A percentile compares a stretch with the other conserved stretches of the same genome.
Conservation (phyloP, 1,284 basidiomycete species). For the Coriolopsis trogii region DNA sequence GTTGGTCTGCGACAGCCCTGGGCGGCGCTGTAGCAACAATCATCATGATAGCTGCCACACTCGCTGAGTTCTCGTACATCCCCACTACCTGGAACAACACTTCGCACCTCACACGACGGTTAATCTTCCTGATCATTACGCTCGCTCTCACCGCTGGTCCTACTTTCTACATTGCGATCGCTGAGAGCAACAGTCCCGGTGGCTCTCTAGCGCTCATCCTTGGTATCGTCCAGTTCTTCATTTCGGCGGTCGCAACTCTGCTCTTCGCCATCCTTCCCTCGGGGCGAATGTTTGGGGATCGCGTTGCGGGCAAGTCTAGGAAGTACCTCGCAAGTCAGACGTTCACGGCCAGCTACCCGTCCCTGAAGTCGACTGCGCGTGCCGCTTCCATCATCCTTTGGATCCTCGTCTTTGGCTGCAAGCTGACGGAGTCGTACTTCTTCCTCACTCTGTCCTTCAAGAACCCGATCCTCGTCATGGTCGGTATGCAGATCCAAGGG, state of each 20-base stretch:
- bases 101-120: slow-evolving; percentile 86
- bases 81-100: slow-evolving; percentile 98
- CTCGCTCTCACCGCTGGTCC: slow-evolving; percentile 87
- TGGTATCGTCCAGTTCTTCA: slow-evolving; percentile 91
- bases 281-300: slow-evolving; percentile 93
- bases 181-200: slow-evolving; percentile 57
- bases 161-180: slow-evolving; percentile 87
- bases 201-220: slow-evolving; percentile 82
- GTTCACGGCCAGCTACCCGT: slow-evolving; percentile 92
- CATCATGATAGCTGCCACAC: slow-evolving; percentile 93
- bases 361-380: slow-evolving; percentile 62
- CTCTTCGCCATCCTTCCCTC: slow-evolving; percentile 89
- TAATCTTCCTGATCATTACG: slow-evolving; percentile 84
- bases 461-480: slow-evolving; percentile 89
- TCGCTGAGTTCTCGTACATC: slow-evolving; percentile 94
- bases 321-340: slow-evolving; percentile 97
- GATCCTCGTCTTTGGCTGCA: slow-evolving; percentile 92
- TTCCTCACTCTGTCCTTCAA: slow-evolving; percentile 94
- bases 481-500: slow-evolving; percentile 88
- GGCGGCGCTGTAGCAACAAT: slow-evolving; percentile 89
- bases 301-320: slow-evolving; percentile 89
- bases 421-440: slow-evolving; percentile 94
- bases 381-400: slow-evolving; percentile 80
- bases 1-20: slow-evolving; percentile 87
- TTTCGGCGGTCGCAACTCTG: slow-evolving; percentile 80